Conservation (phyloP, 2,329 filamentous ascomycete genomes). For the Coniochaeta prunicola region DNA sequence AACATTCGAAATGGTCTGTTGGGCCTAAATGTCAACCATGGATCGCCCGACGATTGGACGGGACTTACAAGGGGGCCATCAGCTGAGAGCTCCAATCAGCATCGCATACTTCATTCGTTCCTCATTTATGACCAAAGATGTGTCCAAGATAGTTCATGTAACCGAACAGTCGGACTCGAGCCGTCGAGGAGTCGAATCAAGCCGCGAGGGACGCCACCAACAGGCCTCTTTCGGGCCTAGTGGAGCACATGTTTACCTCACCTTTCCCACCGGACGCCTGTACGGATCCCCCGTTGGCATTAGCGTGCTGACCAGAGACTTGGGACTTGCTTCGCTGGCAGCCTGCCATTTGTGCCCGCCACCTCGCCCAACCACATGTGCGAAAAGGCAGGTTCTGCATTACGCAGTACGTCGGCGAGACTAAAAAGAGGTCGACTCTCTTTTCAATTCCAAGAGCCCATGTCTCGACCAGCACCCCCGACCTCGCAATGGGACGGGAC, state of each 20-base stretch:
- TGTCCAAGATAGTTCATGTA: not conserved
- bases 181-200: not conserved
- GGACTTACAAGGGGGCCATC: not conserved
- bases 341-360: not conserved
- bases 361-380: not conserved
- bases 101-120: not conserved
- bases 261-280: not conserved
- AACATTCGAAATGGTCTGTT: not conserved
- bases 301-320: not conserved
- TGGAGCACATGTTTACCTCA: not conserved
- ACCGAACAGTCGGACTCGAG: not conserved
- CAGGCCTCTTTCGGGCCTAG: not conserved
- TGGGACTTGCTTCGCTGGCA: not conserved
- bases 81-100: not conserved
- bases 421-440: not conserved
- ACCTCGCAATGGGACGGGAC: not conserved
- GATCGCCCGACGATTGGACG: not conserved
- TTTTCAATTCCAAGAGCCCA: not conserved
- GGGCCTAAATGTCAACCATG: not conserved
- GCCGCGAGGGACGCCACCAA: not conserved
- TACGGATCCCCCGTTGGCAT: not conserved
- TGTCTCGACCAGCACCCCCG: not conserved
- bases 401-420: not conserved
- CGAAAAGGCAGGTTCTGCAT: not conserved
- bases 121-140: not conserved